Evolutionary conservation across 169 alveolate species (phyloP).

Genomic region (Eimeria praecox): DNA sequence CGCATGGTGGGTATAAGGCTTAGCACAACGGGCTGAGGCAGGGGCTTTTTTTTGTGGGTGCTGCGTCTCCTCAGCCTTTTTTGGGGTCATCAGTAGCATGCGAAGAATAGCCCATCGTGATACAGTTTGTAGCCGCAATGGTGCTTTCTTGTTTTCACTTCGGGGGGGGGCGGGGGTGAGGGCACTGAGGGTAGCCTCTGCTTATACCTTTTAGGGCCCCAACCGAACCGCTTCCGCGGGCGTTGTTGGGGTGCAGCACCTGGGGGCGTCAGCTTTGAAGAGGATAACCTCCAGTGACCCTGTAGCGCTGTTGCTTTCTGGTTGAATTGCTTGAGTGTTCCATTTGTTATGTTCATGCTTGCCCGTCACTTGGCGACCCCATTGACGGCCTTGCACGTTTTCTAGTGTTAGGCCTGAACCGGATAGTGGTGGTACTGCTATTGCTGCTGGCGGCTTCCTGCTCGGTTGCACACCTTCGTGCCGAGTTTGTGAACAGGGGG

Average conservation of each 20-base stretch:
- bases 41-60: not conserved
- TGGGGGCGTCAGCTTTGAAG: not conserved
- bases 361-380: not conserved
- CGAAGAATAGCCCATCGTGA: not conserved
- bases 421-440: not conserved
- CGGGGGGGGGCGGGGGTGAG: too few relatives aligned
- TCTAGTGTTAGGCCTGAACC: not conserved
- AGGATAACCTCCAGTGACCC: not conserved
- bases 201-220: not conserved
- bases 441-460: slow-evolving; percentile 1
- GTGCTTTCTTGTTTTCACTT: not conserved
- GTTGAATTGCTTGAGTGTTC: not conserved
- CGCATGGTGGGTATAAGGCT: slow-evolving; percentile 53
- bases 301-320: not conserved
- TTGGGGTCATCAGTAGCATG: not conserved
- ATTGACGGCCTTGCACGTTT: not conserved
- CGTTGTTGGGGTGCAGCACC: not conserved
- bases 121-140: not conserved
- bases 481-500: not conserved
- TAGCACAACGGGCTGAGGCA: not conserved
- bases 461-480: not conserved
- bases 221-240: not conserved
- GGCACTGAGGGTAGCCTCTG: too few relatives aligned
- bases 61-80: not conserved
- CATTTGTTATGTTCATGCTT: not conserved